phyloP scores from a whole-genome alignment of 1,284 basidiomycete species.

The Lentinula novae-zelandiae region DNA sequence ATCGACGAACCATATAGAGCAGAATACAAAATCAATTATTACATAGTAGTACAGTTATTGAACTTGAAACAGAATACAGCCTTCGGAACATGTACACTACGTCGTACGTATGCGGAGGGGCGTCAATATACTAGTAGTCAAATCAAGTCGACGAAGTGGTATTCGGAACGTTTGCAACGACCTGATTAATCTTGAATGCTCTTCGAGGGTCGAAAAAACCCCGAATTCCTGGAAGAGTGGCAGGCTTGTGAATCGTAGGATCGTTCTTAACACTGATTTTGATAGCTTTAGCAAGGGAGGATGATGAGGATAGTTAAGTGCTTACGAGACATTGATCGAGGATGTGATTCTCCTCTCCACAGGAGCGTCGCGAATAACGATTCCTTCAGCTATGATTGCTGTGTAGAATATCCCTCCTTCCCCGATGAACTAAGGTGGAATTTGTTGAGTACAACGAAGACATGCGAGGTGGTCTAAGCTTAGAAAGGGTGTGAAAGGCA shows the following conservation, averaged over 20 bases:
- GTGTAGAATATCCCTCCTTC: slow-evolving; percentile 19
- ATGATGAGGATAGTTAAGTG: background rate
- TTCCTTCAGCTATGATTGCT: slow-evolving; percentile 19
- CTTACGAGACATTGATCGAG: slow-evolving; percentile 27
- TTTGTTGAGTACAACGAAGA: background rate
- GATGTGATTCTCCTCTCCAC: slow-evolving; percentile 20
- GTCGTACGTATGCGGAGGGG: background rate
- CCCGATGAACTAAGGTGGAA: background rate
- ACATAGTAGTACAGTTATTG: background rate
- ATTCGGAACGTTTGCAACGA: slow-evolving; percentile 11
- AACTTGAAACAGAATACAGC: background rate
- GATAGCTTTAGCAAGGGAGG: background rate
- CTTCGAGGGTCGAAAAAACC: slow-evolving; percentile 22
- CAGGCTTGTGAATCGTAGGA: slow-evolving; percentile 2
- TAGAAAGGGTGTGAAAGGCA: too few relatives aligned
- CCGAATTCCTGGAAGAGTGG: slow-evolving; percentile 7
- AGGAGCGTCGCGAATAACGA: slow-evolving; percentile 20
- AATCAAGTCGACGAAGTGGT: background rate
- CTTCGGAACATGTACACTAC: background rate
- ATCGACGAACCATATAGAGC: too few relatives aligned
- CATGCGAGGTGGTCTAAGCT: background rate
- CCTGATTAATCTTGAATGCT: slow-evolving; percentile 21
- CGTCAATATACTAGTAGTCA: background rate
- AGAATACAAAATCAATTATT: background rate
- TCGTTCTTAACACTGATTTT: slow-evolving; percentile 9